Evolutionary conservation across 2,329 filamentous ascomycete species (phyloP).

Genomic region (Didymella pinodella): DNA sequence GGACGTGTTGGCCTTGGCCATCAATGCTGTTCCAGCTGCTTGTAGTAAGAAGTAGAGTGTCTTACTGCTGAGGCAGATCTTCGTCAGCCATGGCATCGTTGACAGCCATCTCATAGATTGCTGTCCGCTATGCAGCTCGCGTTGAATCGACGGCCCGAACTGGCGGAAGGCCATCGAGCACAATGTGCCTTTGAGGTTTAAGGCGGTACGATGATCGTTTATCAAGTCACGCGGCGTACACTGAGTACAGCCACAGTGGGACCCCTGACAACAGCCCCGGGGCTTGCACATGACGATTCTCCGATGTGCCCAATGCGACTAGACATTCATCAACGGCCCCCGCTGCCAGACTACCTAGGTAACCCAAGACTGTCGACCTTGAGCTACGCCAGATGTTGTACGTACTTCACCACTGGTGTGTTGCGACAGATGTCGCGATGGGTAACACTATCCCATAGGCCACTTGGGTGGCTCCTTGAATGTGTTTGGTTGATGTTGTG

Average conservation of each 20-base stretch:
- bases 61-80: constrained; percentile 62
- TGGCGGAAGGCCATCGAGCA: neutral
- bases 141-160: neutral
- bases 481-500: neutral
- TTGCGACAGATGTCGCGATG: neutral
- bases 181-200: too few species aligned
- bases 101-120: neutral
- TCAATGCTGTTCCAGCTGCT: constrained; percentile 47
- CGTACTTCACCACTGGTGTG: neutral
- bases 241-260: neutral
- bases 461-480: neutral
- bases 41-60: constrained; percentile 61
- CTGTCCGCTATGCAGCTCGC: neutral
- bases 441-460: neutral
- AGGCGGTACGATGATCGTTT: neutral
- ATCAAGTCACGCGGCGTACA: neutral
- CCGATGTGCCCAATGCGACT: too few species aligned
- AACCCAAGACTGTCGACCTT: too few species aligned
- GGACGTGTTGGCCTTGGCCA: constrained; percentile 30
- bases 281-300: neutral
- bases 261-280: neutral
- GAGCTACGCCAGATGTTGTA: too few species aligned
- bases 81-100: constrained; percentile 22
- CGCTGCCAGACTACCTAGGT: too few species aligned
- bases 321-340: too few species aligned